Percentiles rank a stretch among this genome's conserved stretches.
These are phyloP conservation scores for Nakaseomyces kungkrabaensis DNA, from an alignment of 1,139 yeast genomes.

Conservation along the genomic window DNA sequence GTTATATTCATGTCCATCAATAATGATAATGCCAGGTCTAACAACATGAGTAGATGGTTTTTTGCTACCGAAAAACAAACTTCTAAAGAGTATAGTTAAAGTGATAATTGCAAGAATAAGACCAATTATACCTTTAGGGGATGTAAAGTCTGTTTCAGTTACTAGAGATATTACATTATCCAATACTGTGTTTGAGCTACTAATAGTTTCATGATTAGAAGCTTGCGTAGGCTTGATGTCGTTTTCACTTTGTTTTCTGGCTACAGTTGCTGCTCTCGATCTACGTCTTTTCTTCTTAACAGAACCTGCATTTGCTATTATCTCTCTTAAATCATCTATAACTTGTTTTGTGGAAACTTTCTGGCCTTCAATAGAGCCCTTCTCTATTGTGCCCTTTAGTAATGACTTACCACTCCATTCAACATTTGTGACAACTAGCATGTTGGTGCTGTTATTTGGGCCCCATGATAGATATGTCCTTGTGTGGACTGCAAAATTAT, in stretches of 20 bases:
- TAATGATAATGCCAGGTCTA: constrained; percentile 21
- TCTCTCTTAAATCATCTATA: constrained; percentile 46
- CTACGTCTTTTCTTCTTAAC: constrained; percentile 28
- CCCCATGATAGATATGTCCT: constrained; percentile 69
- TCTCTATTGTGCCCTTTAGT: constrained; percentile 86
- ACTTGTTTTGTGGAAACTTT: constrained; percentile 54
- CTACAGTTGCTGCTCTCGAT: constrained; percentile 12
- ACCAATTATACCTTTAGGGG: constrained; percentile 14
- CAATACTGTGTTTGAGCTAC: not conserved
- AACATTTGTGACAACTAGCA: constrained; percentile 56
- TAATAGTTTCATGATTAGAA: constrained; percentile 11
- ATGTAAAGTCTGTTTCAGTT: constrained; percentile 17
- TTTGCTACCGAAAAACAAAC: constrained; percentile 11
- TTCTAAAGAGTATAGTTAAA: constrained; percentile 9
- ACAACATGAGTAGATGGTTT: constrained; percentile 13
- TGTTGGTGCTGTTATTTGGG: constrained; percentile 51
- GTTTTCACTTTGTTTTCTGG: constrained; percentile 28
- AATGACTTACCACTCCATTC: constrained; percentile 93
- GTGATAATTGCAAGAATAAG: constrained; percentile 8
- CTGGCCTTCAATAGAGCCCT: constrained; percentile 88
- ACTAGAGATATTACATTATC: constrained; percentile 6
- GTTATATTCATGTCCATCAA: constrained; percentile 38
- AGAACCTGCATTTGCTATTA: constrained; percentile 31
- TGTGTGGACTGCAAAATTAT: constrained; percentile 66
- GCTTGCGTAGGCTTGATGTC: constrained; percentile 13